Percentiles rank a stretch among this genome's conserved stretches.
These are phyloP conservation scores for Termitomyces sp. DNA, from an alignment of 768 basidiomycete genomes.

Conservation along the genomic window DNA sequence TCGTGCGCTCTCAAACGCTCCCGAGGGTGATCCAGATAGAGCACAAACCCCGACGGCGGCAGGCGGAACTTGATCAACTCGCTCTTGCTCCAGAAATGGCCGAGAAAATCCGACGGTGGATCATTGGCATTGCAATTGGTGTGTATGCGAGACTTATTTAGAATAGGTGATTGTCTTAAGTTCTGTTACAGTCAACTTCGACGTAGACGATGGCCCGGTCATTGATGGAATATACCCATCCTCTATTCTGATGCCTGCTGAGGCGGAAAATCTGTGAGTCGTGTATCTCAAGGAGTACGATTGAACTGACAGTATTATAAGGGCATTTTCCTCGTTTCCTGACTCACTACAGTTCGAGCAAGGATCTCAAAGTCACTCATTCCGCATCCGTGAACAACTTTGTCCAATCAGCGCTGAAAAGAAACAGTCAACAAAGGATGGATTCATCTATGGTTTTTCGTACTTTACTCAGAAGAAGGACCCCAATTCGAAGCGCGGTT, in stretches of 20 bases:
- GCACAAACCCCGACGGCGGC: constrained; percentile 26
- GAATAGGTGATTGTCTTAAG: constrained; percentile 2
- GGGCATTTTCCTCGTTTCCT: constrained; percentile 91
- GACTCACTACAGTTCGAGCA: constrained; percentile 86
- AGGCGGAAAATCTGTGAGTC: constrained; percentile 84
- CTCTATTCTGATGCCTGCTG: constrained; percentile 56
- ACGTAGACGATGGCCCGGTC: constrained; percentile 82
- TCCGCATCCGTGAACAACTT: constrained; percentile 67
- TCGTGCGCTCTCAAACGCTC: constrained; percentile 46
- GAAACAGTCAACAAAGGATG: constrained; percentile 46
- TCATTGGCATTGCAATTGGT: constrained; percentile 65
- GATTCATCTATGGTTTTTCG: constrained; percentile 75
- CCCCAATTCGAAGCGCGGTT: constrained; percentile 67
- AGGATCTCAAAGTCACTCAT: constrained; percentile 81
- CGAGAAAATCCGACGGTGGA: constrained; percentile 60
- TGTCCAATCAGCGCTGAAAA: constrained; percentile 23
- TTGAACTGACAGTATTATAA: constrained; percentile 27
- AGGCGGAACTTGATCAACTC: constrained; percentile 37
- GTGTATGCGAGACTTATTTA: constrained; percentile 18
- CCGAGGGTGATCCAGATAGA: constrained; percentile 35
- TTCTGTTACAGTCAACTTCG: constrained; percentile 67
- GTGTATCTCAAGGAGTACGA: neutral
- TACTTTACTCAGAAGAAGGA: constrained; percentile 75
- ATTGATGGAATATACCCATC: constrained; percentile 70
- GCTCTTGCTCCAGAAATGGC: constrained; percentile 46